Percentiles rank a stretch among this genome's conserved stretches.
Evolutionary conservation across 2,329 filamentous ascomycete genomes (phyloP).

Genomic region (Neonectria faginata): DNA sequence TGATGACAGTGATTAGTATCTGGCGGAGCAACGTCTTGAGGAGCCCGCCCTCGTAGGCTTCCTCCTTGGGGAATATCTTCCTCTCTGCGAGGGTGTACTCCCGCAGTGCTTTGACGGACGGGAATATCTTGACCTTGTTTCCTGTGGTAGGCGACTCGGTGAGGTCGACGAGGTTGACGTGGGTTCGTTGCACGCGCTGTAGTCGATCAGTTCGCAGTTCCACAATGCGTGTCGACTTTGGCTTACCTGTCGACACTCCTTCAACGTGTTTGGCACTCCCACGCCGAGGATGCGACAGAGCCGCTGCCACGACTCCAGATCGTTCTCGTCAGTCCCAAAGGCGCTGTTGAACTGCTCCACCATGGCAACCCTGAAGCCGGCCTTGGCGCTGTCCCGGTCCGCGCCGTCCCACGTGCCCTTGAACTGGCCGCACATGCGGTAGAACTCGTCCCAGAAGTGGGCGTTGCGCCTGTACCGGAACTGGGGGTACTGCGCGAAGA

Average conservation of each 20-base stretch:
- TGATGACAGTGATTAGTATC: no score
- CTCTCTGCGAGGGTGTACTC: constrained; percentile 8
- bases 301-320: constrained; percentile 25
- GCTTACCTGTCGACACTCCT: constrained; percentile 24
- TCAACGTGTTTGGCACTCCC: constrained; percentile 15
- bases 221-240: not conserved
- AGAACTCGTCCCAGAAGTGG: constrained; percentile 28
- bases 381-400: not conserved
- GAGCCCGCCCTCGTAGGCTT: constrained; percentile 17
- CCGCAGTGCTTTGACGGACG: constrained; percentile 7
- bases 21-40: constrained; percentile 31
- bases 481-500: constrained; percentile 22
- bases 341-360: constrained; percentile 24
- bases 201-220: not conserved
- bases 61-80: constrained; percentile 23
- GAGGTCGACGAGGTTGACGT: constrained; percentile 35
- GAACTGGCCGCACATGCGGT: constrained; percentile 16
- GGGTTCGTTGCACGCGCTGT: constrained; percentile 17
- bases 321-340: constrained; percentile 21
- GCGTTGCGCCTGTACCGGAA: constrained; percentile 19
- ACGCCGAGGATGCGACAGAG: constrained; percentile 28
- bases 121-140: constrained; percentile 21
- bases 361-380: constrained; percentile 20
- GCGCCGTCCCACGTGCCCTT: not conserved
- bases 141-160: constrained; percentile 11